phyloP scores from a whole-genome alignment of 2,329 filamentous ascomycete species.

The Chaetomium olivaceum region DNA sequence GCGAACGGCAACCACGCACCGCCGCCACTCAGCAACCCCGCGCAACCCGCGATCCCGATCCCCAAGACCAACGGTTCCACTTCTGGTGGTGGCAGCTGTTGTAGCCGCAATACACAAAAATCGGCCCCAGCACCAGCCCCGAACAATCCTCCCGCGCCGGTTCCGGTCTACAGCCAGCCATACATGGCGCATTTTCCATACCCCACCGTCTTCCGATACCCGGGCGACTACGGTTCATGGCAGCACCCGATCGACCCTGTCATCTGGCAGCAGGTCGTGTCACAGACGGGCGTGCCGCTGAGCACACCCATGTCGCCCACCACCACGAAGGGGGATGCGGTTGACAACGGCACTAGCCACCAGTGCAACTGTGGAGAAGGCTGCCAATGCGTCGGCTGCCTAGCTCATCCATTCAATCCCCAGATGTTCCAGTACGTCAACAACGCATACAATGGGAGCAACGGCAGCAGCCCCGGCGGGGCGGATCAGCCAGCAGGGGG shows the following conservation, averaged over 20 bases:
- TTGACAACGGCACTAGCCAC: constrained; percentile 38
- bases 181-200: constrained; percentile 43
- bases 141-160: constrained; percentile 11
- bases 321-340: constrained; percentile 16
- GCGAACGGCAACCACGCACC: constrained; percentile 21
- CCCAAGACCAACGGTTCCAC: constrained; percentile 24
- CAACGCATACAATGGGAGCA: constrained; percentile 32
- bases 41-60: constrained; percentile 13
- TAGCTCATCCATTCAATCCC: constrained; percentile 67
- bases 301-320: constrained; percentile 14
- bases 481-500: background rate
- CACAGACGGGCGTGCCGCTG: constrained; percentile 23
- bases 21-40: constrained; percentile 28
- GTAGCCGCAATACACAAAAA: constrained; percentile 35
- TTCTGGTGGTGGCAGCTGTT: constrained; percentile 38
- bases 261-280: constrained; percentile 50
- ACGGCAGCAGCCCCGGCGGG: constrained; percentile 22
- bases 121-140: background rate
- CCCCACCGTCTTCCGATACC: constrained; percentile 53
- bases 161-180: constrained; percentile 18
- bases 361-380: constrained; percentile 64
- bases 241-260: constrained; percentile 57
- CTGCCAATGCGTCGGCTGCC: constrained; percentile 68
- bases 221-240: constrained; percentile 56
- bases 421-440: constrained; percentile 48